Evolutionary conservation across 2,329 filamentous ascomycete species (phyloP).

Genomic region (Sclerotinia trifoliorum): DNA sequence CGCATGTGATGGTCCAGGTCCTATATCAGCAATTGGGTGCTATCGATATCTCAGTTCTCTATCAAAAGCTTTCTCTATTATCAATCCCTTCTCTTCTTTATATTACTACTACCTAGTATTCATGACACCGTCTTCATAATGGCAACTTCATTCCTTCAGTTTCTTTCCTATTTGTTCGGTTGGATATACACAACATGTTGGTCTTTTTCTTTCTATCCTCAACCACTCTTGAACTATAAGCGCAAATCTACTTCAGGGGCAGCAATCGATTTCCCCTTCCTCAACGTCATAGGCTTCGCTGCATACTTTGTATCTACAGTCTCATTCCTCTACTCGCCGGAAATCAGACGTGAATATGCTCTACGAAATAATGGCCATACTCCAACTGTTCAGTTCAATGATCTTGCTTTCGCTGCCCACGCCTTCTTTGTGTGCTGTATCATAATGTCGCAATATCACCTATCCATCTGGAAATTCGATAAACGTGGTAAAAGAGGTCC

Average conservation of each 20-base stretch:
- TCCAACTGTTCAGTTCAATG: slow-evolving; percentile 86
- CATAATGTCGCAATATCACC: slow-evolving; percentile 74
- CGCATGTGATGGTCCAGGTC: not conserved
- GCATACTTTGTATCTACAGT: slow-evolving; percentile 74
- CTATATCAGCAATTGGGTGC: not conserved
- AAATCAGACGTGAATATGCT: slow-evolving; percentile 80
- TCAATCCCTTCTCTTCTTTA: not conserved
- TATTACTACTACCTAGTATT: not conserved
- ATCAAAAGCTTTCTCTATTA: not conserved
- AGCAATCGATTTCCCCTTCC: slow-evolving; percentile 81
- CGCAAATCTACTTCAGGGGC: slow-evolving; percentile 78
- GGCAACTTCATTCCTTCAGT: slow-evolving; percentile 45
- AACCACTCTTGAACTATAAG: slow-evolving; percentile 75
- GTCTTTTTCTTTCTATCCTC: slow-evolving; percentile 92
- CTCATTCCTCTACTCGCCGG: slow-evolving; percentile 74
- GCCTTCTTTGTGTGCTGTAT: slow-evolving; percentile 70
- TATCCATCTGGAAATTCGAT: slow-evolving; percentile 72
- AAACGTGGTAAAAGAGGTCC: slow-evolving; percentile 50
- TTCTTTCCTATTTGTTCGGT: slow-evolving; percentile 61
- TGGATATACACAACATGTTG: slow-evolving; percentile 76
- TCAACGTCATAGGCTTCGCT: slow-evolving; percentile 69
- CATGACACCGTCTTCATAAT: slow-evolving; percentile 26
- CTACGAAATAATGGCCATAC: slow-evolving; percentile 70
- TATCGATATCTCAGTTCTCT: not conserved
- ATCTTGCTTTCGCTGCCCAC: slow-evolving; percentile 83